phyloP scores from a whole-genome alignment of 176 grass and related monocot species.

The Juncus effusus region DNA sequence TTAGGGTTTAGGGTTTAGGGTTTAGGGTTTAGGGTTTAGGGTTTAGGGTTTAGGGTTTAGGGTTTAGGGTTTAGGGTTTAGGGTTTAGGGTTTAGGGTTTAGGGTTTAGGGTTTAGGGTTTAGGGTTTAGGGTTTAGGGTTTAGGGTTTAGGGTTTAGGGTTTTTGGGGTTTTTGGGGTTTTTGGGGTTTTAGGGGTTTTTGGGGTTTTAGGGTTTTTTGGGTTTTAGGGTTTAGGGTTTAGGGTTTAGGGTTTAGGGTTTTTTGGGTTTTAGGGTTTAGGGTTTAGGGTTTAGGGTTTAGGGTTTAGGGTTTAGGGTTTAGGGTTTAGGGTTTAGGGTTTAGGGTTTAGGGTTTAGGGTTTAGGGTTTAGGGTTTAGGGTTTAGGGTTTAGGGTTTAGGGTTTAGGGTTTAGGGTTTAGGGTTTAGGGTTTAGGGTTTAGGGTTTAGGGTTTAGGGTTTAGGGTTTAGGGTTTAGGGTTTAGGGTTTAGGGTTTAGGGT shows the following conservation, averaged over 20 bases:
- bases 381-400: no score
- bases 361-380: slow-evolving; percentile 28
- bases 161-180: slow-evolving; percentile 5
- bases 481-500: no score
- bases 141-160: slow-evolving; percentile 20
- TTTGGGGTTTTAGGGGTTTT: slow-evolving; percentile 30
- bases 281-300: slow-evolving; percentile 25
- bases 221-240: no score
- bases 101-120: slow-evolving; percentile 18
- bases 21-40: slow-evolving; percentile 21
- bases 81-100: slow-evolving; percentile 25
- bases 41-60: slow-evolving; percentile 25
- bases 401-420: no score
- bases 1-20: slow-evolving; percentile 6
- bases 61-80: slow-evolving; percentile 24
- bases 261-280: no score
- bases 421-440: no score
- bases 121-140: slow-evolving; percentile 16
- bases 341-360: slow-evolving; percentile 31
- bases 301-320: slow-evolving; percentile 29
- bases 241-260: slow-evolving; percentile 32
- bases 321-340: slow-evolving; percentile 30
- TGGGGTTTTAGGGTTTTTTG: no score
- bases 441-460: no score
- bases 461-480: no score